Conservation (phyloP, 225 moss, liverwort and hornwort species). For the Pseudoscleropodium purum region DNA sequence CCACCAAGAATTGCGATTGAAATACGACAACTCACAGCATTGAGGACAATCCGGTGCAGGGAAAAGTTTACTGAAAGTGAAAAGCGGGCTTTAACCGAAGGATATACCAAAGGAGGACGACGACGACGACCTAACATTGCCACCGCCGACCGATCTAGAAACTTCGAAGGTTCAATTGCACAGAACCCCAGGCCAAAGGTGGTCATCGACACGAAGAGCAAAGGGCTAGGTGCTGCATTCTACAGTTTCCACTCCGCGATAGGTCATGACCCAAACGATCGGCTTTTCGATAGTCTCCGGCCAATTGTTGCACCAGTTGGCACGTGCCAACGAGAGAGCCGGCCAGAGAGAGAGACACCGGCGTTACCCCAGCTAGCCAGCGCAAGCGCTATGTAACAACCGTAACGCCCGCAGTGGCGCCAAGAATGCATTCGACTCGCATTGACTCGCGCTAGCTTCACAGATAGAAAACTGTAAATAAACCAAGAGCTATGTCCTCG, state of each 20-base stretch:
- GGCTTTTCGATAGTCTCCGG: neutral
- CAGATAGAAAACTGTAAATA: neutral
- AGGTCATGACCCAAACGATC: neutral
- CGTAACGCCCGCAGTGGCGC: neutral
- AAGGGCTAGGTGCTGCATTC: neutral
- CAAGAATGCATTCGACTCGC: neutral
- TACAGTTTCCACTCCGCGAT: neutral
- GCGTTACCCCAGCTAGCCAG: neutral
- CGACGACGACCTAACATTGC: neutral
- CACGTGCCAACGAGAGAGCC: slow-evolving; percentile 1
- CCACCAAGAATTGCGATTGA: neutral
- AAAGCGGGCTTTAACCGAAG: neutral
- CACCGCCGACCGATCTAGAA: neutral
- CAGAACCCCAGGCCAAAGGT: neutral
- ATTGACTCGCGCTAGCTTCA: neutral
- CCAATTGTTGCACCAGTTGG: neutral
- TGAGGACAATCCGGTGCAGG: neutral
- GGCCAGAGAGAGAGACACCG: neutral
- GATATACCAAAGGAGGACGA: neutral
- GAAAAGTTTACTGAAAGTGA: neutral
- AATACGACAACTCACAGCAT: neutral
- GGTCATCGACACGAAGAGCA: neutral
- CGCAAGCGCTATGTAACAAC: neutral
- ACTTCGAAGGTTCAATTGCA: neutral
- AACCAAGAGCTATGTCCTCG: neutral